These are phyloP conservation scores for Globisporangium radiosum DNA, from an alignment of 352 stramenopile genomes.

Conservation along the genomic window DNA sequence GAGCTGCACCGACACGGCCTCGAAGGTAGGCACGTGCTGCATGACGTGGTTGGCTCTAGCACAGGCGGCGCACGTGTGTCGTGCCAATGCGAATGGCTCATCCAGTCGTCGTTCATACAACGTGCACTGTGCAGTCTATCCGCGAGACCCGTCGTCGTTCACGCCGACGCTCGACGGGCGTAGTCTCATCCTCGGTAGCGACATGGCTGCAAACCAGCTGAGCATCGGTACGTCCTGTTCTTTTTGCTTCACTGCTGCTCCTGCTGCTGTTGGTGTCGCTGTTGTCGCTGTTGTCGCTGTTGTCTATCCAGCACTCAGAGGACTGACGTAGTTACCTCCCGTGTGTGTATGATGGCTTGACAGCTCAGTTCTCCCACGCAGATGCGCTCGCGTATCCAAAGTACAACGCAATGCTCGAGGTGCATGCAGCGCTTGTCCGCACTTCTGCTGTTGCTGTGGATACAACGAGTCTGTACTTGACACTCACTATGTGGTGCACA, in stretches of 20 bases:
- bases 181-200: conserved; percentile 71
- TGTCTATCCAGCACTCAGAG: too few species aligned
- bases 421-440: conserved; percentile 5
- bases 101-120: too few species aligned
- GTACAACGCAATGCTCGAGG: conserved; percentile 81
- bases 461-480: too few species aligned
- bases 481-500: not conserved
- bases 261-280: not conserved
- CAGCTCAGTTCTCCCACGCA: conserved; percentile 75
- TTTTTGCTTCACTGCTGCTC: not conserved
- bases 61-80: too few species aligned
- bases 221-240: conserved; percentile 47
- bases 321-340: too few species aligned
- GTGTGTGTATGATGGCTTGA: not conserved
- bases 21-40: conserved; percentile 51
- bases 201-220: conserved; percentile 69
- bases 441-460: not conserved
- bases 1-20: conserved; percentile 75
- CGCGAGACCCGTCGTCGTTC: conserved; percentile 83
- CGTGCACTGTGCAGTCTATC: conserved; percentile 35
- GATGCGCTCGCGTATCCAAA: conserved; percentile 77
- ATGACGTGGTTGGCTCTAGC: not conserved
- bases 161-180: conserved; percentile 74
- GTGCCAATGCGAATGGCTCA: too few species aligned
- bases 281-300: not conserved